Evolutionary conservation across 2,329 filamentous ascomycete genomes (phyloP).

Genomic region (Zalaria sp.): DNA sequence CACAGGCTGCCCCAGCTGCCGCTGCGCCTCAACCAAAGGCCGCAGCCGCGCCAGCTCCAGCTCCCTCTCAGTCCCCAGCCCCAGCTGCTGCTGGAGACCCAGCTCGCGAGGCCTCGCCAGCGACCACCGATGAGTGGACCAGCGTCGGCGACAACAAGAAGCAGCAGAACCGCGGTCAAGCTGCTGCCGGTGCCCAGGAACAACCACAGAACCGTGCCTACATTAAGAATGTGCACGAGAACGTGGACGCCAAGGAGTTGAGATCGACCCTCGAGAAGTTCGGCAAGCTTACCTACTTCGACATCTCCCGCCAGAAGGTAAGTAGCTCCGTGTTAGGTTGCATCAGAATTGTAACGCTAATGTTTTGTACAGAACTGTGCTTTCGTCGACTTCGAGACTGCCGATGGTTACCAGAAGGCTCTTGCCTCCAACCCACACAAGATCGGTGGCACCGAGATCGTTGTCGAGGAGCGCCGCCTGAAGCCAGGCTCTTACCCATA

Average conservation of each 20-base stretch:
- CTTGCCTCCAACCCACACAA: slow-evolving; percentile 72
- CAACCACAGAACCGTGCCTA: slow-evolving; percentile 70
- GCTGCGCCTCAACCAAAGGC: slow-evolving; percentile 17
- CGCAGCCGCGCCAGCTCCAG: slow-evolving; percentile 12
- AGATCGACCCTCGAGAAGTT: slow-evolving; percentile 56
- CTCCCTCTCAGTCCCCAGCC: slow-evolving; percentile 11
- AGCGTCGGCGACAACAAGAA: slow-evolving; percentile 70
- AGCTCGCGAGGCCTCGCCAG: slow-evolving; percentile 19
- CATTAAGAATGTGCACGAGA: slow-evolving; percentile 90
- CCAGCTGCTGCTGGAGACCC: slow-evolving; percentile 19
- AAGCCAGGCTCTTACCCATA: slow-evolving; percentile 22
- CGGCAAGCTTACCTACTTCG: slow-evolving; percentile 49
- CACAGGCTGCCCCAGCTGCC: slow-evolving; percentile 18
- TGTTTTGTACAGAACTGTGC: slow-evolving; percentile 62
- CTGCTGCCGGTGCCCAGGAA: slow-evolving; percentile 52
- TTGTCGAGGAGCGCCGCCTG: slow-evolving; percentile 77
- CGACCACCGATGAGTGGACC: slow-evolving; percentile 64
- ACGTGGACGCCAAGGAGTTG: slow-evolving; percentile 63
- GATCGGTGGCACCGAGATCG: slow-evolving; percentile 68
- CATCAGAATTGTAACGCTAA: neutral
- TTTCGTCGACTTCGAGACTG: slow-evolving; percentile 81
- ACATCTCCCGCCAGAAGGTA: slow-evolving; percentile 63
- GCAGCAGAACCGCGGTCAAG: slow-evolving; percentile 63
- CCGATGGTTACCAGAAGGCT: slow-evolving; percentile 71
- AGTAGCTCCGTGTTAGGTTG: slow-evolving; percentile 10